Base-by-base conservation (phyloP, 768 basidiomycete genomes). In the Galerina marginata region DNA sequence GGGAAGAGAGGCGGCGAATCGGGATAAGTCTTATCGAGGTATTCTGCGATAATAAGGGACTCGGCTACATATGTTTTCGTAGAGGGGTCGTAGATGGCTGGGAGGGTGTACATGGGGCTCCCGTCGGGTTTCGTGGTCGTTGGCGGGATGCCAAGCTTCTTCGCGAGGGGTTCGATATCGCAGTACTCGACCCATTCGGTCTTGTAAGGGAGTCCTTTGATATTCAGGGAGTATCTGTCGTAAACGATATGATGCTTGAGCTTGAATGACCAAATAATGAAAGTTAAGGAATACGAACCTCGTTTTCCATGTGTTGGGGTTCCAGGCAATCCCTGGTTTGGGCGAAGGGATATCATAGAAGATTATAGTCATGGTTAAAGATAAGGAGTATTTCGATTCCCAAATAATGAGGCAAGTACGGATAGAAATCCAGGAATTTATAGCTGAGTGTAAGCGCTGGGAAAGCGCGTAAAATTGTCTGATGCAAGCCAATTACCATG, bases 161-260 rank as follows among this genome's bases (percentile, higher is more conserved):
- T 75, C 45, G 72, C 71, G 16, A 74, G 55, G 0, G 67, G 37
- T 33, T 70, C 74, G 37, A 83, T 79, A 59, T 82, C 75, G 14
- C 79, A 75, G 63, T 71, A 79, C 54, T 81, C 79, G 20, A 81
- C 68, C 79, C 79, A 82, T 54, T 72, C 70, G 2, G 82, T 82
- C 51, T 67, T 69, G 72, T 78, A 75, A 9, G 74, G 70, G 25
- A 83, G 42, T 14, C 72, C 68, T 50, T 74, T 74, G 62, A 62
- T 70, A 50, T 75, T 74, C n/a, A 77, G 59, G 14, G 20, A 3
- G 7, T 45, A 14, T 7, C 29, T 33, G 29, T 33, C 29, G 29
- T 33, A 33, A 20, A 20, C 2, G 20, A 2, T 3, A 33, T 33
- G 29, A 33, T 33, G 7, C 4, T 33, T 33, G 29, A 33, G 7